Evolutionary conservation across 2,329 filamentous ascomycete species (phyloP).

Genomic region (Diplodia scrobiculata): DNA sequence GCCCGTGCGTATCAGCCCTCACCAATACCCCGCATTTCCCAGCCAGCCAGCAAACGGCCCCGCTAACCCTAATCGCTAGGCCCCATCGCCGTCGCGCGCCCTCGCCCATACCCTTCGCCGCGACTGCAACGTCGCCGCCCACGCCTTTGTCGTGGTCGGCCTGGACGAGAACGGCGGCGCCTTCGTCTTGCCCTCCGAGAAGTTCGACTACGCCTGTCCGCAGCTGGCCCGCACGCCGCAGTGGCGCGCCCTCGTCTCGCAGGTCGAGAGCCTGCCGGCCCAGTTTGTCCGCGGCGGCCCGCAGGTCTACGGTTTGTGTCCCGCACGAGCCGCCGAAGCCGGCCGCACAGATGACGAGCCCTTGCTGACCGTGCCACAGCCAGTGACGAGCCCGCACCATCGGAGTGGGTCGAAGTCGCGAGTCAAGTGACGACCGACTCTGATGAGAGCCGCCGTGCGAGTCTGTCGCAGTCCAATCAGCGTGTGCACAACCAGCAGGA

Average conservation of each 20-base stretch:
- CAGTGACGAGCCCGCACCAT: conserved; percentile 14
- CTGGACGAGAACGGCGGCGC: conserved; percentile 24
- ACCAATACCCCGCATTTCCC: conserved; percentile 28
- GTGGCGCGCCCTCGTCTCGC: conserved; percentile 16
- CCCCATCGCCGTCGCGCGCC: conserved; percentile 19
- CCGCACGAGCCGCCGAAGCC: conserved; percentile 19
- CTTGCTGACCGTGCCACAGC: conserved; percentile 28
- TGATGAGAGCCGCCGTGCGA: conserved; percentile 27
- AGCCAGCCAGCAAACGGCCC: conserved; percentile 24
- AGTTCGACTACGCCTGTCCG: background rate
- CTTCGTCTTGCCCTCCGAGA: conserved; percentile 22
- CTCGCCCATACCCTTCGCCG: conserved; percentile 12
- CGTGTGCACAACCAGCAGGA: conserved; percentile 6
- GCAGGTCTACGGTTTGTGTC: conserved; percentile 25
- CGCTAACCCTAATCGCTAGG: conserved; percentile 28
- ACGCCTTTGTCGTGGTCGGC: conserved; percentile 25
- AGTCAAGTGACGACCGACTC: conserved; percentile 27
- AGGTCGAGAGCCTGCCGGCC: conserved; percentile 10
- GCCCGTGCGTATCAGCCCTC: conserved; percentile 21
- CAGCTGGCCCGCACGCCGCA: conserved; percentile 1
- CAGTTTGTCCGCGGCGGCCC: conserved; percentile 17
- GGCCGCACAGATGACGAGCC: conserved; percentile 2
- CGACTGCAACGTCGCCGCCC: conserved; percentile 19
- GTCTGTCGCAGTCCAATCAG: conserved; percentile 19
- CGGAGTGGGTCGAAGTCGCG: conserved; percentile 21